Conservation (phyloP, 164 flowering plant genomes). For the Tetrastigma voinierianum region DNA sequence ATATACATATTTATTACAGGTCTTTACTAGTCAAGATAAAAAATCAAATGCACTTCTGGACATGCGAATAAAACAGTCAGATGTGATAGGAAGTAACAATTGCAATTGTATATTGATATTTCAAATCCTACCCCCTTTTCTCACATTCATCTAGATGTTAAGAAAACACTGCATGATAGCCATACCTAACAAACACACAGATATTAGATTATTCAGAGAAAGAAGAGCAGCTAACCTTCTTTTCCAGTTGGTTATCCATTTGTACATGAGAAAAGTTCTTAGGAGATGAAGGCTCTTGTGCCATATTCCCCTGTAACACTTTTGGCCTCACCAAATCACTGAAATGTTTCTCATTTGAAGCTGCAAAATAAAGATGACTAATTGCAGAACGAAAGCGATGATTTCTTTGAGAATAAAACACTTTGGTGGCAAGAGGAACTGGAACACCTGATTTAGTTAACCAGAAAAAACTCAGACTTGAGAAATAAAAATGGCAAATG, state of each 20-base stretch:
- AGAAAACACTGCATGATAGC: too few species aligned
- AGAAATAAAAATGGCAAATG: background rate
- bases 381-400: conserved; percentile 54
- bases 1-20: too few species aligned
- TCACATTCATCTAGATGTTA: background rate
- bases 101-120: too few species aligned
- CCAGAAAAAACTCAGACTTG: background rate
- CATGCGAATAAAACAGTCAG: too few species aligned
- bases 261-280: conserved; percentile 23
- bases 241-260: conserved; percentile 23
- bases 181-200: background rate
- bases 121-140: background rate
- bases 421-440: conserved; percentile 76
- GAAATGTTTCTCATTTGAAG: conserved; percentile 29
- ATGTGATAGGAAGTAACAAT: too few species aligned
- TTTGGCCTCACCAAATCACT: conserved; percentile 26
- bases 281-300: conserved; percentile 31
- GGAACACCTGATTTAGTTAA: conserved; percentile 47
- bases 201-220: background rate
- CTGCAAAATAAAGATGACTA: conserved; percentile 41
- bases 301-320: conserved; percentile 19
- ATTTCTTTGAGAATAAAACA: conserved; percentile 65
- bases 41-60: too few species aligned
- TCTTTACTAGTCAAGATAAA: too few species aligned
- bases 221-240: conserved; percentile 26